Evolutionary conservation across 352 stramenopile species (phyloP), one percentile per base, ranked within the genome.

Genomic region (Pythium angustatum): DNA sequence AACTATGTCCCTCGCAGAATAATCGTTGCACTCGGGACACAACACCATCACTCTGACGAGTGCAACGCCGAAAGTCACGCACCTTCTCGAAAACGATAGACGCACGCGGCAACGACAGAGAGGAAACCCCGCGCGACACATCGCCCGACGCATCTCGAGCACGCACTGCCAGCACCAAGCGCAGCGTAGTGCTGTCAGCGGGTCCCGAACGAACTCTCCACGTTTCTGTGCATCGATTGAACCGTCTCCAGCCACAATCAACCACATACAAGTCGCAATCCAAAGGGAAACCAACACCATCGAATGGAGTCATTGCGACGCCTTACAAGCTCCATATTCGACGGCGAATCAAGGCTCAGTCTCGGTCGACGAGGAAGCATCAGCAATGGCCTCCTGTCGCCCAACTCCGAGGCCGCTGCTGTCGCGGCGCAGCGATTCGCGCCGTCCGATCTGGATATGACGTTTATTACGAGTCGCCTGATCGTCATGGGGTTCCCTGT

Each of bases 261-360:
- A 10, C n/a, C 28, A 8, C 0, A 3, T 12, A 21, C 2, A n/a
- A 21, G n/a, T 49, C 10, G 22, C 17, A 36, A 3, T 36, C 27
- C 19, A 36, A 43, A 41, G 34, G 34, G 54, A 63, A 61, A 61
- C 38, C 54, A 56, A 44, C 24, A n/a, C 5, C 26, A 44, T 27
- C 24, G 1, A 6, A 91, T 92, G 83, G 83, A 92, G 44, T 90
- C 83, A 11, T 65, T 92, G n/a, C 79, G 83, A 3, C 77, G 81
- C 8, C 78, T 92, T 38, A 90, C 83, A 45, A 91, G 77, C 70
- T 90, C 78, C 53, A 74, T 92, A 50, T 83, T 89, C 43, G 79
- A 90, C 36, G 58, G 68, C 55, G 64, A 73, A 19, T 64, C 66
- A 14, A 72, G 74, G 7, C 58, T 74, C 19, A 68, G 63, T 9